phyloP scores from a whole-genome alignment of 2,329 filamentous ascomycete species.

The Fusarium papillatum region DNA sequence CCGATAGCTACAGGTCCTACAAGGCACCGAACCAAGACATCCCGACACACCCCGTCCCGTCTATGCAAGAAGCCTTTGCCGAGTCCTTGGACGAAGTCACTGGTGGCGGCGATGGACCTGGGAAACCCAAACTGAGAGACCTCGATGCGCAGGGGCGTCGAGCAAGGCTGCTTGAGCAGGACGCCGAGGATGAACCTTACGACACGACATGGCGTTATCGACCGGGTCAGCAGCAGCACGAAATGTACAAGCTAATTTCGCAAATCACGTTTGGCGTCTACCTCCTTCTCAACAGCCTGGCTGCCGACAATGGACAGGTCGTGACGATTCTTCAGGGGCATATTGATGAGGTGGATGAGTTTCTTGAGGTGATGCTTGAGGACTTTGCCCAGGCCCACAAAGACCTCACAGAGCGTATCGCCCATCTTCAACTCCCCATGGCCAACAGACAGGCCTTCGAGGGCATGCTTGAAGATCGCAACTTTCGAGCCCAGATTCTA shows the following conservation, averaged over 20 bases:
- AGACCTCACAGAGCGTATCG: conserved; percentile 85
- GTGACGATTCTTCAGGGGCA: conserved; percentile 91
- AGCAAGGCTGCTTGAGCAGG: conserved; percentile 76
- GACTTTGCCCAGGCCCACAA: conserved; percentile 84
- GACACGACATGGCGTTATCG: conserved; percentile 83
- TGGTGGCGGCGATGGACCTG: conserved; percentile 52
- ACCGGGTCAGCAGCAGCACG: conserved; percentile 83
- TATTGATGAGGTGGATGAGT: conserved; percentile 94
- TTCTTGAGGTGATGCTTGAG: conserved; percentile 87
- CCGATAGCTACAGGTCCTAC: conserved; percentile 41
- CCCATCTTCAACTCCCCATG: conserved; percentile 85
- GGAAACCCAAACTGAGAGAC: conserved; percentile 66
- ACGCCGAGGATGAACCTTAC: conserved; percentile 78
- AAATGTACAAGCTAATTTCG: conserved; percentile 89
- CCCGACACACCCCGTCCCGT: conserved; percentile 75
- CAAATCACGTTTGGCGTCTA: conserved; percentile 97
- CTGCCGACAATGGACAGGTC: conserved; percentile 90
- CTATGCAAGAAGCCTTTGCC: conserved; percentile 86
- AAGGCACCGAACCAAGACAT: conserved; percentile 42
- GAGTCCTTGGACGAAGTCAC: conserved; percentile 84
- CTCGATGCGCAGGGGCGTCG: conserved; percentile 73
- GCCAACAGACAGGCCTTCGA: conserved; percentile 88
- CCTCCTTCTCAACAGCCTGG: conserved; percentile 85
- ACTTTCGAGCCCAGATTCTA: conserved; percentile 85
- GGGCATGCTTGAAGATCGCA: conserved; percentile 86